Evolutionary conservation across 257 asterid species (phyloP).

Genomic region (Solanum appendiculatum): DNA sequence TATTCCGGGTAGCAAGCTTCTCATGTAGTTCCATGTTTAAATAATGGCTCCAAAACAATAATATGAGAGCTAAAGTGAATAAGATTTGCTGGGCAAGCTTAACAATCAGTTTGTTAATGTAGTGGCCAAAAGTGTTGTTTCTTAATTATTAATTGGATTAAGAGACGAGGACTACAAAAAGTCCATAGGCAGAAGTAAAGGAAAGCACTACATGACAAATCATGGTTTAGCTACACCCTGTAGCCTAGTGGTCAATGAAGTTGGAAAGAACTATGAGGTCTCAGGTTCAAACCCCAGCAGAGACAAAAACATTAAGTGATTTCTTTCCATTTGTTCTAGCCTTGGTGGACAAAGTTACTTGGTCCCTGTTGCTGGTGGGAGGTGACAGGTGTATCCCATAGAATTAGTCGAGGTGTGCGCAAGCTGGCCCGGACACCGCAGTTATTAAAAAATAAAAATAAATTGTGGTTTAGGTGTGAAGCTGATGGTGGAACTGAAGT

Average conservation of each 20-base stretch:
- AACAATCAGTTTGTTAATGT: not conserved
- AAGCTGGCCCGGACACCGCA: not conserved
- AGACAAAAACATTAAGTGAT: not conserved
- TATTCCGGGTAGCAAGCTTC: constrained; percentile 36
- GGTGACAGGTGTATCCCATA: not conserved
- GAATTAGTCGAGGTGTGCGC: not conserved
- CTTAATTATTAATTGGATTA: not conserved
- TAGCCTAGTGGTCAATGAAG: not conserved
- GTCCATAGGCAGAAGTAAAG: not conserved
- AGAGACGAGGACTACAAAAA: not conserved
- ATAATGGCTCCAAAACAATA: not conserved
- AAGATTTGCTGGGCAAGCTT: not conserved
- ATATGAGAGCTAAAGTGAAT: not conserved
- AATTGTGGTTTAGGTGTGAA: not conserved
- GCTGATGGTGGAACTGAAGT: not conserved
- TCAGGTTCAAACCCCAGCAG: not conserved
- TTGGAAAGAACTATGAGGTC: not conserved
- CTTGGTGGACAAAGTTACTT: not conserved
- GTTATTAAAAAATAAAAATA: not conserved
- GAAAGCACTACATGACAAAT: not conserved
- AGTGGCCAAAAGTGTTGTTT: not conserved
- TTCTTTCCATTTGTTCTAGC: not conserved
- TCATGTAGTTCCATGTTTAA: not conserved
- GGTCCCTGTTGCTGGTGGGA: not conserved
- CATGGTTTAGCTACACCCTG: not conserved